Conservation (phyloP, 2,329 filamentous ascomycete genomes). For the Ceratocystis smalleyi region DNA sequence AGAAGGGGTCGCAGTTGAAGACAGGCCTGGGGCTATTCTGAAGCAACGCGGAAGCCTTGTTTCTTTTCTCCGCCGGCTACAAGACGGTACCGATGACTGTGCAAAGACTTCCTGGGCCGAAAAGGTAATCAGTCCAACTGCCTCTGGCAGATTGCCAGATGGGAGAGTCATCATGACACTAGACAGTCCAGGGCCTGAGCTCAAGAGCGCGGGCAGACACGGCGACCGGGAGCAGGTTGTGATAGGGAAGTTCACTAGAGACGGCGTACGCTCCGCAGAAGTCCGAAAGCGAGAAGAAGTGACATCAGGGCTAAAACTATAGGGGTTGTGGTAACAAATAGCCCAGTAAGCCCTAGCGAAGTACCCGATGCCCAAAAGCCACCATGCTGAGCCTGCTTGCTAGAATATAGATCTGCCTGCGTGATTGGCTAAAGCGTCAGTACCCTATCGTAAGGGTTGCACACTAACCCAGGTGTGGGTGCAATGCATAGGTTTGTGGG, state of each 20-base stretch:
- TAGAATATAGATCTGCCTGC: neutral
- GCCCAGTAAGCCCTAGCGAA: neutral
- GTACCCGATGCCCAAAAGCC: neutral
- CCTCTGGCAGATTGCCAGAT: slow-evolving; percentile 32
- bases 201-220: slow-evolving; percentile 31
- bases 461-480: neutral
- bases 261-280: slow-evolving; percentile 3
- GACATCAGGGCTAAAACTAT: slow-evolving; percentile 3
- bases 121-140: slow-evolving; percentile 44
- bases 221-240: slow-evolving; percentile 47
- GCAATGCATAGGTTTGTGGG: neutral
- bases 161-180: slow-evolving; percentile 38
- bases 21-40: slow-evolving; percentile 32
- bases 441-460: neutral
- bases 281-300: slow-evolving; percentile 5
- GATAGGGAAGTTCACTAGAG: slow-evolving; percentile 21
- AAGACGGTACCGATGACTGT: slow-evolving; percentile 28
- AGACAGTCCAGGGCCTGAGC: slow-evolving; percentile 42
- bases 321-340: neutral
- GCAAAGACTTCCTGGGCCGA: slow-evolving; percentile 39
- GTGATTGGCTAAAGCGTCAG: neutral
- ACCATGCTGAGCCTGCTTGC: no score
- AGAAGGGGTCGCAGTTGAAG: slow-evolving; percentile 5
- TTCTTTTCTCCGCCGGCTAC: slow-evolving; percentile 28
- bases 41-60: slow-evolving; percentile 34